A percentile compares a stretch with the other conserved stretches of the same genome.
These are phyloP conservation scores for Butyriboletus loyo DNA, from an alignment of 768 basidiomycete genomes.

Conservation along the genomic window DNA sequence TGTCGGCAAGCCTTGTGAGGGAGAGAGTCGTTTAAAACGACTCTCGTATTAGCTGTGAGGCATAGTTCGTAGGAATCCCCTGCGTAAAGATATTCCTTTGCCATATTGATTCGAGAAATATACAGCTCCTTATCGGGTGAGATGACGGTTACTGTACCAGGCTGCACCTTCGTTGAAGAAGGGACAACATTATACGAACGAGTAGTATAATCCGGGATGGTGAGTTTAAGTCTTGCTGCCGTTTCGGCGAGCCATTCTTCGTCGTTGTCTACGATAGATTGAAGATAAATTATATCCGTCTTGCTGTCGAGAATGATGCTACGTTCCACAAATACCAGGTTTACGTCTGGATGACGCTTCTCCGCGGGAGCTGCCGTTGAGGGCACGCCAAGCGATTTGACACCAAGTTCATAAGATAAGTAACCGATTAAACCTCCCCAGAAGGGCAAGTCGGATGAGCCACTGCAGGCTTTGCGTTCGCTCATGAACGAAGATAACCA, in stretches of 20 bases:
- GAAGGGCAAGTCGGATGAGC: constrained; percentile 59
- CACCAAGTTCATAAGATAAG: constrained; percentile 78
- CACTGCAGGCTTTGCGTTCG: constrained; percentile 43
- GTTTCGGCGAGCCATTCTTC: constrained; percentile 57
- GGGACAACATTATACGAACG: constrained; percentile 11
- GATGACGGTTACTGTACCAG: constrained; percentile 34
- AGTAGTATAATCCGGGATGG: constrained; percentile 10
- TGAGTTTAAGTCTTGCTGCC: constrained; percentile 15
- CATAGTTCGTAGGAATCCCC: constrained; percentile 96
- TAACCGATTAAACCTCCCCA: constrained; percentile 83
- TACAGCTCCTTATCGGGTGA: constrained; percentile 62
- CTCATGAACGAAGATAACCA: constrained; percentile 76
- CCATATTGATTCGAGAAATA: constrained; percentile 61
- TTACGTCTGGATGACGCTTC: constrained; percentile 63
- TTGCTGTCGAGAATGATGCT: constrained; percentile 65
- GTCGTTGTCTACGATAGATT: constrained; percentile 62
- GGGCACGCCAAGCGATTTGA: constrained; percentile 49
- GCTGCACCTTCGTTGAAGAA: constrained; percentile 26
- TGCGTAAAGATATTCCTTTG: constrained; percentile 70
- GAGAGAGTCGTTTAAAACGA: constrained; percentile 43
- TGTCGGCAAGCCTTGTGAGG: constrained; percentile 9
- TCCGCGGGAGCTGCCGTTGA: constrained; percentile 28
- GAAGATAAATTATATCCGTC: constrained; percentile 52
- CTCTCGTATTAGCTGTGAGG: constrained; percentile 69
- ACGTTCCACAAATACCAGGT: constrained; percentile 74